Evolutionary conservation across 164 flowering plant species (phyloP).

Genomic region (Protea cynaroides): DNA sequence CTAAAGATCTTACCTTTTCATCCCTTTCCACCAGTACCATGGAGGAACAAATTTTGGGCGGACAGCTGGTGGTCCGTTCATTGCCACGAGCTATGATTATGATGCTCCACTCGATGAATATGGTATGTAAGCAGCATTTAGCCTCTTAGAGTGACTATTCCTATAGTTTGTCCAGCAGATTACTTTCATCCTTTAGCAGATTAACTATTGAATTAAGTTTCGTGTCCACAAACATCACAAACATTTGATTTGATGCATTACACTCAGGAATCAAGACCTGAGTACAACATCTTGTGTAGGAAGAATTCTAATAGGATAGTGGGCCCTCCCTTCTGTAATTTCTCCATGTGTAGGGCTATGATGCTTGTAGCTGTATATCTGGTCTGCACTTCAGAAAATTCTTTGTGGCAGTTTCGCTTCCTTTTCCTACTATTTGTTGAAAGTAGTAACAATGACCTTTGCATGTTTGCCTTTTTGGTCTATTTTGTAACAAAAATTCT

Average conservation of each 20-base stretch:
- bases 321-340: background rate
- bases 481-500: background rate
- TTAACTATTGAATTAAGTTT: too few species aligned
- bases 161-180: background rate
- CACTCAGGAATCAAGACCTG: background rate
- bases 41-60: slow-evolving; percentile 99
- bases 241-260: too few species aligned
- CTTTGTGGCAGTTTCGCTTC: background rate
- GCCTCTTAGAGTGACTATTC: background rate
- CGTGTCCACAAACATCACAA: too few species aligned
- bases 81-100: slow-evolving; percentile 96
- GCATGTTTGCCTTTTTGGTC: background rate
- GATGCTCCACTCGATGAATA: slow-evolving; percentile 99
- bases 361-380: background rate
- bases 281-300: too few species aligned
- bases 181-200: too few species aligned
- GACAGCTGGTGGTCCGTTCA: slow-evolving; percentile 99
- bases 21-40: slow-evolving; percentile 59
- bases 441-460: background rate
- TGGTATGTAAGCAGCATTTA: slow-evolving; percentile 39
- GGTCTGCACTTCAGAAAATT: background rate
- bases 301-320: background rate
- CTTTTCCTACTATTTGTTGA: background rate
- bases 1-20: slow-evolving; percentile 2
- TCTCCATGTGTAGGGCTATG: background rate